Conservation (phyloP, 2,329 filamentous ascomycete species). For the Huntiella savannae region DNA sequence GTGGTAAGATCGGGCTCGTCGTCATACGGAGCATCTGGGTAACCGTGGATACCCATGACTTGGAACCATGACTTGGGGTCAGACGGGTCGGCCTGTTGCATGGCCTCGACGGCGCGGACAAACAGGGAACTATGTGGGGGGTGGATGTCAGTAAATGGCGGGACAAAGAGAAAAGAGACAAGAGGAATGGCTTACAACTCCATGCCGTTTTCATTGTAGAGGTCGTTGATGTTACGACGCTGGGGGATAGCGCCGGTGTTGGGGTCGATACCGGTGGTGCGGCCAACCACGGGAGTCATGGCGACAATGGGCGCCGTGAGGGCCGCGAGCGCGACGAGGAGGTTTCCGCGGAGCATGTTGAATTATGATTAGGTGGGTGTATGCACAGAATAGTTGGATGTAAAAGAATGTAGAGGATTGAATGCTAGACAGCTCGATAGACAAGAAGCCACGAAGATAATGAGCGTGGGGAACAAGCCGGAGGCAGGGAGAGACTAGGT, state of each 20-base stretch:
- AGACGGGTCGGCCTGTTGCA: slow-evolving; percentile 23
- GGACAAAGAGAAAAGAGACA: background rate
- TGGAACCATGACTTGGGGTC: slow-evolving; percentile 32
- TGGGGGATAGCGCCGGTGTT: slow-evolving; percentile 23
- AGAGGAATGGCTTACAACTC: slow-evolving; percentile 21
- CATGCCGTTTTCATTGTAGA: slow-evolving; percentile 23
- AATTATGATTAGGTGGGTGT: background rate
- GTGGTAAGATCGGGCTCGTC: slow-evolving; percentile 17
- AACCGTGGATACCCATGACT: slow-evolving; percentile 27
- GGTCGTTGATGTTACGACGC: slow-evolving; percentile 28
- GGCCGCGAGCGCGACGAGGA: slow-evolving; percentile 4
- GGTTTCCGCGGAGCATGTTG: slow-evolving; percentile 2
- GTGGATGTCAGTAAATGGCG: background rate
- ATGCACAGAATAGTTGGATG: background rate
- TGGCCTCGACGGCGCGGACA: slow-evolving; percentile 24
- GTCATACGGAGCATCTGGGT: slow-evolving; percentile 25
- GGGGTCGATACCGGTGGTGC: slow-evolving; percentile 19
- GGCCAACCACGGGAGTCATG: slow-evolving; percentile 20
- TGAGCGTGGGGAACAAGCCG: too few relatives aligned
- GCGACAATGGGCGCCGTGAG: background rate
- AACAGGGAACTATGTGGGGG: slow-evolving; percentile 26
- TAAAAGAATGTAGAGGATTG: too few relatives aligned
- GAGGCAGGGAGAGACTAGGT: too few relatives aligned
- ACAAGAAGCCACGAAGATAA: too few relatives aligned
- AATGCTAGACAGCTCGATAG: too few relatives aligned